Percentiles rank a stretch among this genome's conserved stretches.
Conservation (phyloP, 208 protist species). For the Sergeia podlipaevii region DNA sequence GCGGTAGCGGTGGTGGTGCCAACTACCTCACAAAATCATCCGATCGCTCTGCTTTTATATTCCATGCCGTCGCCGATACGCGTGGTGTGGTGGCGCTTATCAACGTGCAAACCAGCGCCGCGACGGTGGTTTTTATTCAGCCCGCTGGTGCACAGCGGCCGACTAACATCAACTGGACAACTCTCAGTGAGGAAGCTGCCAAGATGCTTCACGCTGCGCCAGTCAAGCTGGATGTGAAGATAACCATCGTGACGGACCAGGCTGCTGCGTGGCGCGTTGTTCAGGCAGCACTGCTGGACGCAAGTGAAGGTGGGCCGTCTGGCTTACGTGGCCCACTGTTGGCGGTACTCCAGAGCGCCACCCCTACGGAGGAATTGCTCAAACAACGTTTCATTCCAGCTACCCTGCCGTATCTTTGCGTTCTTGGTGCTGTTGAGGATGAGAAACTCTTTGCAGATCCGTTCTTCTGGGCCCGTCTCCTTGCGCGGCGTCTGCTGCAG, state of each 20-base stretch:
- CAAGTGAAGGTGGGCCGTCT: conserved; percentile 31
- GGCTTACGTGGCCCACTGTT: conserved; percentile 40
- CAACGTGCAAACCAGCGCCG: conserved; percentile 44
- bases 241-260: conserved; percentile 45
- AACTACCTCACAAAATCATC: conserved; percentile 48
- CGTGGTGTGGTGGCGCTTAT: conserved; percentile 69
- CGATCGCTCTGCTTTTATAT: conserved; percentile 70
- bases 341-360: conserved; percentile 69
- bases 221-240: conserved; percentile 23
- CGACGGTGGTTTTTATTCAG: conserved; percentile 73
- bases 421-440: conserved; percentile 78
- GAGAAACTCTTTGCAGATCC: conserved; percentile 81
- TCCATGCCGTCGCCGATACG: conserved; percentile 58
- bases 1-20: conserved; percentile 8
- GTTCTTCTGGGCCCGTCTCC: conserved; percentile 74
- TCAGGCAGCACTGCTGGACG: conserved; percentile 41
- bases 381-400: conserved; percentile 58
- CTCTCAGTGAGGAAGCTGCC: conserved; percentile 58
- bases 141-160: conserved; percentile 65
- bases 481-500: conserved; percentile 66
- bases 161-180: conserved; percentile 52
- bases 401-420: conserved; percentile 62
- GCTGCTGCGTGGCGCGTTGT: conserved; percentile 65
- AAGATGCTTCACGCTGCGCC: conserved; percentile 25
- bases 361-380: conserved; percentile 53